Evolutionary conservation across 1,284 basidiomycete species (phyloP).

Genomic region (Mycena citricolor): DNA sequence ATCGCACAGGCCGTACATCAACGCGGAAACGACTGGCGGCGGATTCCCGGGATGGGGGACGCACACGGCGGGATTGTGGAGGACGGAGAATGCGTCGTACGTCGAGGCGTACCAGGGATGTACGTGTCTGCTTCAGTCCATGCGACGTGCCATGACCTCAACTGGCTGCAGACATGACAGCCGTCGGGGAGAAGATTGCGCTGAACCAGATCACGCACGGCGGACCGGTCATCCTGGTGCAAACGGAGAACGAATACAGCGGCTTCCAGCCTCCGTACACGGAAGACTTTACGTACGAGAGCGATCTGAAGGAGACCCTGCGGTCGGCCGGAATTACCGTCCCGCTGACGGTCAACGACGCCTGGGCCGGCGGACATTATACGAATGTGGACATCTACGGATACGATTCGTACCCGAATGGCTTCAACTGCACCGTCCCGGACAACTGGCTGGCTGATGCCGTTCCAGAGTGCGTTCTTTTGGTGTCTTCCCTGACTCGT

Average conservation of each 20-base stretch:
- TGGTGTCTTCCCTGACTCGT: neutral
- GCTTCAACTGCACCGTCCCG: constrained; percentile 56
- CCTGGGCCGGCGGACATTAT: constrained; percentile 44
- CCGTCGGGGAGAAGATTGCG: constrained; percentile 41
- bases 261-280: constrained; percentile 36
- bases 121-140: neutral
- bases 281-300: constrained; percentile 47
- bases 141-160: neutral
- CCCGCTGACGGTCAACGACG: constrained; percentile 47
- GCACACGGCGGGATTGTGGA: constrained; percentile 44
- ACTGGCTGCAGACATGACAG: constrained; percentile 29
- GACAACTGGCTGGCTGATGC: constrained; percentile 43
- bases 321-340: constrained; percentile 44
- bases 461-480: constrained; percentile 40
- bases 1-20: constrained; percentile 50
- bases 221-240: constrained; percentile 54
- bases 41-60: constrained; percentile 54
- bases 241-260: constrained; percentile 27
- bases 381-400: constrained; percentile 46
- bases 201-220: constrained; percentile 51
- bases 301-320: constrained; percentile 38
- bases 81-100: constrained; percentile 44
- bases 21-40: constrained; percentile 53
- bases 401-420: constrained; percentile 55
- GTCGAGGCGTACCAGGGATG: constrained; percentile 43